Evolutionary conservation across 345 rosid genomes (phyloP).

Genomic region (Gossypium anomalum): DNA sequence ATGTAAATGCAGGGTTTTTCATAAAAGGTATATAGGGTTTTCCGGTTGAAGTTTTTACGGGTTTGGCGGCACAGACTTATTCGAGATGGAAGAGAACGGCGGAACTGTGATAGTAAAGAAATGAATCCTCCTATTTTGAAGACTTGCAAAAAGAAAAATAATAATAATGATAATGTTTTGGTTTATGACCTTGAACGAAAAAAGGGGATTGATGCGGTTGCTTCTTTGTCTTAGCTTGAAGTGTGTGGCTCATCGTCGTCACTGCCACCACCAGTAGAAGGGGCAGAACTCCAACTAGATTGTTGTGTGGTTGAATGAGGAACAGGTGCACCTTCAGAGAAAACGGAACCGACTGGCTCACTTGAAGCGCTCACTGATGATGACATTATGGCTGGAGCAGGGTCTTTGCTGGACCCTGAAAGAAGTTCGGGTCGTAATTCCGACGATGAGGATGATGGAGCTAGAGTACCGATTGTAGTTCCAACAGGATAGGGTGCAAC

Average conservation of each 20-base stretch:
- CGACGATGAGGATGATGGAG: slow-evolving; percentile 65
- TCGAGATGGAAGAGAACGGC: slow-evolving; percentile 27
- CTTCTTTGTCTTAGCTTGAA: slow-evolving; percentile 30
- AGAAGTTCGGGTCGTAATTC: slow-evolving; percentile 50
- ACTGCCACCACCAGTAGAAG: slow-evolving; percentile 30
- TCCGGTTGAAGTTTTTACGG: slow-evolving; percentile 18
- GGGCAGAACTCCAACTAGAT: slow-evolving; percentile 42
- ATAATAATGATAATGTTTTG: slow-evolving; percentile 11
- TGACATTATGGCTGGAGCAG: slow-evolving; percentile 33
- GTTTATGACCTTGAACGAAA: slow-evolving; percentile 33
- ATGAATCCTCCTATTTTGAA: slow-evolving; percentile 36
- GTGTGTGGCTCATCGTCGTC: slow-evolving; percentile 20
- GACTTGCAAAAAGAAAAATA: slow-evolving; percentile 20
- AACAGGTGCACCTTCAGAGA: slow-evolving; percentile 32
- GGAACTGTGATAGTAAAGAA: slow-evolving; percentile 28
- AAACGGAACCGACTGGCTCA: slow-evolving; percentile 36
- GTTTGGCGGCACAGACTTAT: slow-evolving; percentile 34
- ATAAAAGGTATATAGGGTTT: slow-evolving; percentile 30
- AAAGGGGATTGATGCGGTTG: slow-evolving; percentile 24
- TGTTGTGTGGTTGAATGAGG: slow-evolving; percentile 33
- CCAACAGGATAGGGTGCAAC: slow-evolving; percentile 71
- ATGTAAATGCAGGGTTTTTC: slow-evolving; percentile 38
- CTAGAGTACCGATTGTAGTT: slow-evolving; percentile 53
- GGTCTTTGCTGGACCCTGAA: slow-evolving; percentile 44
- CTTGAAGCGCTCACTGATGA: slow-evolving; percentile 35